Evolutionary conservation across 129 eudicot species (phyloP).

Genomic region (Glebionis coronaria): DNA sequence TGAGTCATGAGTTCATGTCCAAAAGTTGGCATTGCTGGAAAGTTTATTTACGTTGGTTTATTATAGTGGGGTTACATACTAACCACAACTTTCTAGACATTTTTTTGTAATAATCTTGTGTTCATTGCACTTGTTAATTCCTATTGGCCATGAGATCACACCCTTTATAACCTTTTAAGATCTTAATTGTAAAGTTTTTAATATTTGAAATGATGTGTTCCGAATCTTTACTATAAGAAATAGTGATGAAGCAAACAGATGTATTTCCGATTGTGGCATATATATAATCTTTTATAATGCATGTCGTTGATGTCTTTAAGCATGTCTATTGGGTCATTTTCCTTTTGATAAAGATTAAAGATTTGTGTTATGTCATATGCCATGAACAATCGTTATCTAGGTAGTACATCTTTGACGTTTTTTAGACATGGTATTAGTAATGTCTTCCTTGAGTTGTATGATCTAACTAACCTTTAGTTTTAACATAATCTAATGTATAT

Average conservation of each 20-base stretch:
- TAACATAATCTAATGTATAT: no score
- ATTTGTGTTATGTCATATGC: slow-evolving; percentile 15
- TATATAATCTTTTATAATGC: neutral
- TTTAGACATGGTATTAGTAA: neutral
- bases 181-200: neutral
- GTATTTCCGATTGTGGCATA: neutral
- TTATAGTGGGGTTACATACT: slow-evolving; percentile 34
- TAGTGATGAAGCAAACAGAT: slow-evolving; percentile 1
- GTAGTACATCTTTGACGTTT: neutral
- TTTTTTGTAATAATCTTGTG: neutral
- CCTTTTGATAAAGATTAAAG: slow-evolving; percentile 16
- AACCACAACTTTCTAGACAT: slow-evolving; percentile 5
- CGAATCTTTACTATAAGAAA: neutral
- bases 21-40: slow-evolving; percentile 35
- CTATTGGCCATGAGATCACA: slow-evolving; percentile 3
- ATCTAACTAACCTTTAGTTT: no score
- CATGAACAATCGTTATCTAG: neutral
- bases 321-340: slow-evolving; percentile 9
- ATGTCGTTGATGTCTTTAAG: neutral
- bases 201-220: neutral
- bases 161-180: slow-evolving; percentile 17
- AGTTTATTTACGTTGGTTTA: slow-evolving; percentile 1
- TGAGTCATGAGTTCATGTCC: slow-evolving; percentile 33
- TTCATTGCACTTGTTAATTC: slow-evolving; percentile 6
- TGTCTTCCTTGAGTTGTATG: no score